Conservation (phyloP, 2,329 filamentous ascomycete species). For the Fusarium goolgardi region DNA sequence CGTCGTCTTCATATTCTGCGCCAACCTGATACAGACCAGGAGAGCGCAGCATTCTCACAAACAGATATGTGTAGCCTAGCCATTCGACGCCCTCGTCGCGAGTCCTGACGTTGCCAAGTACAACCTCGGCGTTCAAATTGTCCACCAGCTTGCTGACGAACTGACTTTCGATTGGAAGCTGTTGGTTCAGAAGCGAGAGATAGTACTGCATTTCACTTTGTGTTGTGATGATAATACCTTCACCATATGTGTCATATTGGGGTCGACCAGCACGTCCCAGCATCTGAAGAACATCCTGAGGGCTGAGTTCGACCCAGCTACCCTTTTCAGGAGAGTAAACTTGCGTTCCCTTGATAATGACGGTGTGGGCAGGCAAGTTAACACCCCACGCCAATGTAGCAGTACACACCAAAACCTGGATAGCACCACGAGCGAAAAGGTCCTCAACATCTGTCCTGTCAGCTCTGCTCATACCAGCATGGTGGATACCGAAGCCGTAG, state of each 20-base stretch:
- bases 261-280: conserved; percentile 95
- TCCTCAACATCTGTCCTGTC: conserved; percentile 96
- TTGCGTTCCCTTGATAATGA: conserved; percentile 98
- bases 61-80: conserved; percentile 98
- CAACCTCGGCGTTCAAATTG: conserved; percentile 95
- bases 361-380: conserved; percentile 95
- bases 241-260: conserved; percentile 97
- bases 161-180: conserved; percentile 97
- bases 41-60: conserved; percentile 96
- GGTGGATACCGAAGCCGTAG: conserved; percentile 97
- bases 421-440: conserved; percentile 88
- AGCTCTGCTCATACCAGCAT: conserved; percentile 95
- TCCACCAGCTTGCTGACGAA: conserved; percentile 93
- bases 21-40: conserved; percentile 96
- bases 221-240: conserved; percentile 98
- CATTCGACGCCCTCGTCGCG: conserved; percentile 98
- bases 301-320: conserved; percentile 97
- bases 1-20: conserved; percentile 93
- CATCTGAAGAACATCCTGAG: conserved; percentile 98
- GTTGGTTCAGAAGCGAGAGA: conserved; percentile 94
- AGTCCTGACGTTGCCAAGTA: conserved; percentile 90
- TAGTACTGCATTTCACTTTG: conserved; percentile 98
- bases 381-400: conserved; percentile 99
- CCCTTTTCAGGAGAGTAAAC: conserved; percentile 99
- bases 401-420: conserved; percentile 96